Base-by-base conservation (phyloP, 768 basidiomycete genomes). In the Mycena crocata region DNA sequence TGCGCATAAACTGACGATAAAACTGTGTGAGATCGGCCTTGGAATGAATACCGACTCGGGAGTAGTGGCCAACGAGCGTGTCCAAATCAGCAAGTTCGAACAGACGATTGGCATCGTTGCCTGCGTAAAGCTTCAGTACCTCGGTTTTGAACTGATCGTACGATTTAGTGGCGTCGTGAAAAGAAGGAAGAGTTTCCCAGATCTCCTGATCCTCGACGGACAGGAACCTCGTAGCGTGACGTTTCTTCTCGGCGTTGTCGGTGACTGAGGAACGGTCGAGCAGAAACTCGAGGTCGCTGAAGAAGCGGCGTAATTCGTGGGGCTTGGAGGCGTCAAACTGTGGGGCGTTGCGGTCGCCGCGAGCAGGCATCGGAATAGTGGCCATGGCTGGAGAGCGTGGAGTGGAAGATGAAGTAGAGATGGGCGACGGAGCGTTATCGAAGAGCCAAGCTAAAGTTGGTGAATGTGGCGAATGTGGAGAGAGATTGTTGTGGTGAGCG, bases 41-140 rank as follows among this genome's bases (percentile, higher is more conserved):
- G 0, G 73, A 60, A 24, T 52, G 45, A 13, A 75, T 72, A 1
- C 69, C 69, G 15, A 64, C n/a, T n/a, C 65, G 61, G 23, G 69
- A 65, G 9, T 64, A 58, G 34, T 74, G 63, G 5, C 68, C 64
- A 37, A 79, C 66, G 3, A 77, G 62, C 5, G 54, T 45, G 45
- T 76, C 69, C 2, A 79, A 54, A 42, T 79, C 72, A 14, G 56
- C 46, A 2, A 74, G 39, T 17, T 64, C 48, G 40, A 70, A 79
- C 0, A 69, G 66, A n/a, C 57, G 57, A 2, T 67, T 48, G 21
- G 56, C 58, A 14, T 71, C 70, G 24, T 71, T 68, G 24, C 67
- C 72, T 30, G 74, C 61, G 55, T 78, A 79, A 34, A 73, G 64
- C 14, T 72, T 70, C 30, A 71, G 50, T 2, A 78, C 69, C 1